These are phyloP conservation scores for Vitis hybrid DNA, from an alignment of 177 flowering plant species.

Conservation along the genomic window DNA sequence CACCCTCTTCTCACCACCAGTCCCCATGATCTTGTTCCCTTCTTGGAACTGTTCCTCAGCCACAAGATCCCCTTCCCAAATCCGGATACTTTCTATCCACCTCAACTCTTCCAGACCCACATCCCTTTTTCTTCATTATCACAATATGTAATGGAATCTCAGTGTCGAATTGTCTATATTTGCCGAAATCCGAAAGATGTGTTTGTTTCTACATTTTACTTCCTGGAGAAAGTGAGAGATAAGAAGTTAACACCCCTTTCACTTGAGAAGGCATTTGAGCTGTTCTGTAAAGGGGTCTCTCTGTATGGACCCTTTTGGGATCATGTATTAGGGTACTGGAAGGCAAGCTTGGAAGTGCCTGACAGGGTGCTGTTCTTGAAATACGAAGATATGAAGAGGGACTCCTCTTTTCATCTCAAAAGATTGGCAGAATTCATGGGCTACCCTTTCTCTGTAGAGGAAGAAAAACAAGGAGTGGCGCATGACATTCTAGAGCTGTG, in stretches of 20 bases:
- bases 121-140: neutral
- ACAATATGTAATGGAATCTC: neutral
- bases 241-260: neutral
- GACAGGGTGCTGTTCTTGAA: neutral
- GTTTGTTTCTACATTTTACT: neutral
- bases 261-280: conserved; percentile 19
- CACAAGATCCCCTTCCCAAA: neutral
- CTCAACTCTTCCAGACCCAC: conserved; percentile 7
- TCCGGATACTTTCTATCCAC: neutral
- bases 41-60: neutral
- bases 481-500: conserved; percentile 7
- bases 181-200: no score
- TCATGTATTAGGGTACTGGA: no score
- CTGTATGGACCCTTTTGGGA: conserved; percentile 12
- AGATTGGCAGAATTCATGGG: neutral
- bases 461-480: neutral
- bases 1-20: conserved; percentile 8
- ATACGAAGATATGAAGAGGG: conserved; percentile 7
- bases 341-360: conserved; percentile 16
- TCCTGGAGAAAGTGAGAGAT: neutral
- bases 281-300: conserved; percentile 18
- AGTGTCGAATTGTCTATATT: neutral
- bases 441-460: conserved; percentile 2
- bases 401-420: neutral
- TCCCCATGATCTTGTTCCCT: conserved; percentile 18